phyloP scores from a whole-genome alignment of 2,329 filamentous ascomycete genomes.

The Colletotrichum destructivum region DNA sequence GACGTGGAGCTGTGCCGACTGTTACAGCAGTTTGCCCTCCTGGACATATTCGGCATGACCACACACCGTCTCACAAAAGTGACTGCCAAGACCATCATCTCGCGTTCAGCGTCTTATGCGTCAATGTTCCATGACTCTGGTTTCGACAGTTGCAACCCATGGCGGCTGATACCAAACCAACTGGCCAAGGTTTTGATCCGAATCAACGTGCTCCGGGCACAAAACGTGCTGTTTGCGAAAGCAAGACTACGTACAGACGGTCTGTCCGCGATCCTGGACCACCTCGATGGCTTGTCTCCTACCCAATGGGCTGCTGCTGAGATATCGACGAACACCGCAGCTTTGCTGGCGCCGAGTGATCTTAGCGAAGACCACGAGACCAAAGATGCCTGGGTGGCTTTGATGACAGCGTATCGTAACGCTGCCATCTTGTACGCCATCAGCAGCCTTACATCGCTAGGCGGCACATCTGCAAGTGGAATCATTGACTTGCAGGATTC shows the following conservation, averaged over 20 bases:
- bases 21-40: slow-evolving; percentile 6
- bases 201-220: slow-evolving; percentile 16
- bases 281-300: not conserved
- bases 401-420: slow-evolving; percentile 19
- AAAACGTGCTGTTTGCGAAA: not conserved
- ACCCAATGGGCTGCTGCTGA: slow-evolving; percentile 9
- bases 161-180: slow-evolving; percentile 12
- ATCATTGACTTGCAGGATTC: not conserved
- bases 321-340: not conserved
- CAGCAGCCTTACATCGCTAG: not conserved
- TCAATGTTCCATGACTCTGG: not conserved
- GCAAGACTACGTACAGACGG: not conserved
- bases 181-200: slow-evolving; percentile 12
- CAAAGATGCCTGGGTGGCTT: not conserved
- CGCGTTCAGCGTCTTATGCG: not conserved
- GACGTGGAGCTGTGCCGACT: not conserved
- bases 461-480: not conserved
- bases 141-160: not conserved
- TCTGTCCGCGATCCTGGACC: not conserved
- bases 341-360: not conserved
- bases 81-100: not conserved
- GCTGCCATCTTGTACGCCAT: slow-evolving; percentile 5
- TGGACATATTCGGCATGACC: slow-evolving; percentile 19
- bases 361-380: slow-evolving; percentile 2
- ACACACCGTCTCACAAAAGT: not conserved